These are phyloP conservation scores for Heterobasidion annosum DNA, from an alignment of 1,284 basidiomycete genomes.

Conservation along the genomic window DNA sequence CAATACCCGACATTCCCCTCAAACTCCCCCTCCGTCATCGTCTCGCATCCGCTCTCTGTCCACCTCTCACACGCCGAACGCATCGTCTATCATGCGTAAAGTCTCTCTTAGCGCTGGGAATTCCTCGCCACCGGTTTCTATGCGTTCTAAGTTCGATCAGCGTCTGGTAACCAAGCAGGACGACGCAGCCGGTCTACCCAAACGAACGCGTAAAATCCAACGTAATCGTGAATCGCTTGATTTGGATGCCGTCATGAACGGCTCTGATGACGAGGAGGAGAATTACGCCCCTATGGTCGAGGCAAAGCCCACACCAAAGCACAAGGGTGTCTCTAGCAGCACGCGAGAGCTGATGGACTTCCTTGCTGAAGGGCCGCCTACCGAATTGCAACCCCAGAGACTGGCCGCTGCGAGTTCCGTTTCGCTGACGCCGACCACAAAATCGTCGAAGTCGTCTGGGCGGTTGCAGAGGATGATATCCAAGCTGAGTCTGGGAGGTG, in stretches of 20 bases:
- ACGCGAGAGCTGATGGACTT: constrained; percentile 64
- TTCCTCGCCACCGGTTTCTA: not conserved
- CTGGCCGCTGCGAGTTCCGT: constrained; percentile 22
- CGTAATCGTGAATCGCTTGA: constrained; percentile 60
- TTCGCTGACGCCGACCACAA: constrained; percentile 31
- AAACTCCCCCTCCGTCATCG: not conserved
- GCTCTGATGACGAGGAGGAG: constrained; percentile 48
- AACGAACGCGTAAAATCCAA: constrained; percentile 39
- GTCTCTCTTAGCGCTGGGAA: constrained; percentile 3
- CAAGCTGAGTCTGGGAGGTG: constrained; percentile 52
- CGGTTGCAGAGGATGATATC: constrained; percentile 75
- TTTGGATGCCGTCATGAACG: constrained; percentile 64
- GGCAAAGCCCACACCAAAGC: constrained; percentile 16
- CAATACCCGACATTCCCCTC: constrained; percentile 1
- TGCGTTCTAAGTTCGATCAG: constrained; percentile 7
- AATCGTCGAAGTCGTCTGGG: constrained; percentile 36
- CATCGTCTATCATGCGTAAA: constrained; percentile 11
- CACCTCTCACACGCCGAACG: constrained; percentile 12
- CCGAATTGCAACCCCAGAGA: constrained; percentile 18
- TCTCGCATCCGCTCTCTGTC: constrained; percentile 18
- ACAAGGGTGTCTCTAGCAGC: constrained; percentile 24
- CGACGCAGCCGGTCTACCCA: constrained; percentile 14
- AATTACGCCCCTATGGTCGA: constrained; percentile 8
- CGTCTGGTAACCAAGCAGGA: constrained; percentile 9
- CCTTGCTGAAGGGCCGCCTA: constrained; percentile 53